Percentiles rank a stretch among this genome's conserved stretches.
Conservation (phyloP, 108 stramenopile genomes). For the Seminavis robusta region DNA sequence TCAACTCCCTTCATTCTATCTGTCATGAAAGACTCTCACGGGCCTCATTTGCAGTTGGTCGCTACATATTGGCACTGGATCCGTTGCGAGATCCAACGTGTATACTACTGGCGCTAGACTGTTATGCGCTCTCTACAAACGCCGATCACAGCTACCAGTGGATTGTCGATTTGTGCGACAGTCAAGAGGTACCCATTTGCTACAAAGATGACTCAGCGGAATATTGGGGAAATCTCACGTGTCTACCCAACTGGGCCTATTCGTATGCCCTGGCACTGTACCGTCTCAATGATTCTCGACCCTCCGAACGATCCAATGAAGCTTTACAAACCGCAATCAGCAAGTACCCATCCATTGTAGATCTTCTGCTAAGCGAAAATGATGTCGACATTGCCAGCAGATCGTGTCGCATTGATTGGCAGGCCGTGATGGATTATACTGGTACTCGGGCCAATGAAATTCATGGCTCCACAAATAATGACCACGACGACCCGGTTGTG, state of each 20-base stretch:
- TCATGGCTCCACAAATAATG: neutral
- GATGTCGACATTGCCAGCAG: constrained; percentile 35
- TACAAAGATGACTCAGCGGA: constrained; percentile 34
- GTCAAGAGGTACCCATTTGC: constrained; percentile 19
- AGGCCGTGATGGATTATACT: constrained; percentile 23
- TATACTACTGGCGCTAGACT: constrained; percentile 63
- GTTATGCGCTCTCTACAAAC: constrained; percentile 55
- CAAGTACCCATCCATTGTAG: constrained; percentile 39
- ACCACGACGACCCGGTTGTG: constrained; percentile 6
- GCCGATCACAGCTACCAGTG: constrained; percentile 20
- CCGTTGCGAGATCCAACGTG: constrained; percentile 80
- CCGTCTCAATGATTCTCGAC: constrained; percentile 19
- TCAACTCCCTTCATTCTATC: no score
- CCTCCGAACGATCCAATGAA: constrained; percentile 7
- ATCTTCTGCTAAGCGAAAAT: constrained; percentile 28
- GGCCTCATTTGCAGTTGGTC: constrained; percentile 47
- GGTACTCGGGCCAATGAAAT: neutral
- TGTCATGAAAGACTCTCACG: constrained; percentile 25
- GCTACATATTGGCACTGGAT: constrained; percentile 73
- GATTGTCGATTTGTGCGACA: constrained; percentile 50
- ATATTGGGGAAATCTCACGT: constrained; percentile 32
- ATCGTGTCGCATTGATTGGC: constrained; percentile 54
- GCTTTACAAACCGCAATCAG: constrained; percentile 31
- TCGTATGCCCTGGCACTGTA: constrained; percentile 78
- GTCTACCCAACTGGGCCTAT: constrained; percentile 78